Evolutionary conservation across 2,329 filamentous ascomycete species (phyloP), one percentile per base, ranked within the genome.

Genomic region (Ophiostoma ips): DNA sequence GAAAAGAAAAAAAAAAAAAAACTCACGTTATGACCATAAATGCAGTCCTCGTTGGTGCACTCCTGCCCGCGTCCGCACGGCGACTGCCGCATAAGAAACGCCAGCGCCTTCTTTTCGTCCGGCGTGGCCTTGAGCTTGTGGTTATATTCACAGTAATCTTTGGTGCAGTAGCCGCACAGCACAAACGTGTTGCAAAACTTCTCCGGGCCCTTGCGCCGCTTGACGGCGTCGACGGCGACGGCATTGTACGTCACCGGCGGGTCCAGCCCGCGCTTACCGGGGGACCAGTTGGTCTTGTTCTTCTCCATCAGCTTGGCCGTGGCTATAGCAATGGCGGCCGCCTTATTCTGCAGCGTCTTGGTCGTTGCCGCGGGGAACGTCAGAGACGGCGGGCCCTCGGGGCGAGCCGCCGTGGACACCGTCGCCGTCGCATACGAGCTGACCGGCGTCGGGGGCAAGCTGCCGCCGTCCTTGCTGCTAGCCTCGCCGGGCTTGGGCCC

Each of bases 181-280:
- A 76, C 80, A 57, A 78, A 74, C 46, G 77, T 77, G 59, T 81
- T 81, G 66, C 77, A 81, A 8, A 79, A 63, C 61, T 80, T 80
- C 53, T 72, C 69, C 55, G 63, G 64, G 31, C 71, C 72, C 50
- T 71, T 72, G 52, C 76, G 68, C 58, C 70, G 75, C 64, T 77
- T 79, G 57, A 81, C 69, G 19, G 62, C 66, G 13, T 80, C 76
- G 52, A 80, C 60, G 8, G 68, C 68, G 1, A 60, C 53, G 40
- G 62, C 58, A 50, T 70, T 72, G 19, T 75, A 65, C 2, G 62
- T 61, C 30, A 80, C 71, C 1, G 71, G 66, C 16, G 69, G 63
- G 51, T 81, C 77, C 2, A 79, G 58, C 2, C 77, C 77, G 30
- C 76, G 73, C 7, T 64, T 63, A 2, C 71, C 72, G 1, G 76